Evolutionary conservation across 257 asterid genomes (phyloP), one percentile per base, ranked within the genome.

Genomic region (Solanum corneliomulleri): DNA sequence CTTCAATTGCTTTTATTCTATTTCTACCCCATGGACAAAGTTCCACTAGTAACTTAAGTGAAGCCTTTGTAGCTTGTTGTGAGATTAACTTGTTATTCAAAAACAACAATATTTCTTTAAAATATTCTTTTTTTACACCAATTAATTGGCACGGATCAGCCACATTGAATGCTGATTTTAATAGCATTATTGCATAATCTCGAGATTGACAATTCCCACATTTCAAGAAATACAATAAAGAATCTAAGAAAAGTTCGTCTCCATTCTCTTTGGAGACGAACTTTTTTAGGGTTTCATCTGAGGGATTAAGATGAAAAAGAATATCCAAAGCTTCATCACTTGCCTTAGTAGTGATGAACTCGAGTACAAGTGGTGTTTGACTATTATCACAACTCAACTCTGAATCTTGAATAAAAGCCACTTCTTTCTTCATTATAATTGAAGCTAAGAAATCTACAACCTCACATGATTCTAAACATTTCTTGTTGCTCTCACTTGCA

Each of bases 21-120:
- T 95, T 95, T 35, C 92, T 88, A 8, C 97, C 97, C 95, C 94
- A 93, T 11, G 98, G 97, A 45, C 94, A 92, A 1, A 93, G 87
- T 88, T 91, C 91, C 41, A 92, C 45, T 0, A 96, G 93, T 14
- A 96, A 88, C 90, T 92, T 92, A 70, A 91, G 83, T 77, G 96
- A 94, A 2, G 93, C 92, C 62, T 90, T 94, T 0, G 93, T 86
- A 6, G 92, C 91, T 74, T 88, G 90, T 10, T 14, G 58, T 0
- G 97, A 92, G 87, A 90, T 88, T 9, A 72, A 5, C 12, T 85
- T 81, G 64, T 92, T 93, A 0, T 49, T 77, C n/a, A 95, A 11
- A 77, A 92, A 42, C 11, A 13, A 85, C 4, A 91, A 89, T 39
- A 89, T 44, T 29, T 86, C 90, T 70, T 23, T 29, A 85, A 91